Conservation (phyloP, 208 protist genomes). For the Acanthamoeba quina region DNA sequence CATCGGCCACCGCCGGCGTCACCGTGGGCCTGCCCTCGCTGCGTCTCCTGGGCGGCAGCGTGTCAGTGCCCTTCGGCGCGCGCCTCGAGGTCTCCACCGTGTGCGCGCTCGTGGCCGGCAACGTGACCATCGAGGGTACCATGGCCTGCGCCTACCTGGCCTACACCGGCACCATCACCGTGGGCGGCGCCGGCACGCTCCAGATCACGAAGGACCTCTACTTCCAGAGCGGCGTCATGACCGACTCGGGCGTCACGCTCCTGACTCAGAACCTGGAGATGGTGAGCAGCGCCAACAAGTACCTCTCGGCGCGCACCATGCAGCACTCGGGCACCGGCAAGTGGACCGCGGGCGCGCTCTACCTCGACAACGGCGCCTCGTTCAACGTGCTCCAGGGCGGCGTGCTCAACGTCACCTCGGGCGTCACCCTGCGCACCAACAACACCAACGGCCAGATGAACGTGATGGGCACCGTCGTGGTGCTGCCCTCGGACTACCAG, state of each 20-base stretch:
- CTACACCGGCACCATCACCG: constrained; percentile 15
- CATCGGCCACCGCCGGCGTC: not conserved
- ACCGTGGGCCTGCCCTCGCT: constrained; percentile 49
- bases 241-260: constrained; percentile 29
- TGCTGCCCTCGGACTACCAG: constrained; percentile 33
- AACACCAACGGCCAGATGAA: not conserved
- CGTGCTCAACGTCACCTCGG: constrained; percentile 46
- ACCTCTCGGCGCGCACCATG: constrained; percentile 57
- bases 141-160: constrained; percentile 65
- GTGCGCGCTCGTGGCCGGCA: constrained; percentile 46
- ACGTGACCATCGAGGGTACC: constrained; percentile 60
- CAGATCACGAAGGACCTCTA: constrained; percentile 64
- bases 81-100: constrained; percentile 15
- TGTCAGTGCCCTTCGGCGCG: constrained; percentile 36
- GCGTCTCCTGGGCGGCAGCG: not conserved
- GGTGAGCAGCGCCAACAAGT: constrained; percentile 56
- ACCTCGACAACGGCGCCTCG: constrained; percentile 41
- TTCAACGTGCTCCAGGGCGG: constrained; percentile 62
- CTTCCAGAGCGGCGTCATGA: constrained; percentile 49
- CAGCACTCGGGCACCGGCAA: constrained; percentile 62
- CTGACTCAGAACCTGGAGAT: constrained; percentile 4
- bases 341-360: constrained; percentile 64
- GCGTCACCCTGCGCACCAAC: constrained; percentile 6
- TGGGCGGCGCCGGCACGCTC: constrained; percentile 46
- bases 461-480: constrained; percentile 53